These are phyloP conservation scores for Sporothrix pseudoabietina DNA, from an alignment of 2,329 filamentous ascomycete genomes.

Conservation along the genomic window DNA sequence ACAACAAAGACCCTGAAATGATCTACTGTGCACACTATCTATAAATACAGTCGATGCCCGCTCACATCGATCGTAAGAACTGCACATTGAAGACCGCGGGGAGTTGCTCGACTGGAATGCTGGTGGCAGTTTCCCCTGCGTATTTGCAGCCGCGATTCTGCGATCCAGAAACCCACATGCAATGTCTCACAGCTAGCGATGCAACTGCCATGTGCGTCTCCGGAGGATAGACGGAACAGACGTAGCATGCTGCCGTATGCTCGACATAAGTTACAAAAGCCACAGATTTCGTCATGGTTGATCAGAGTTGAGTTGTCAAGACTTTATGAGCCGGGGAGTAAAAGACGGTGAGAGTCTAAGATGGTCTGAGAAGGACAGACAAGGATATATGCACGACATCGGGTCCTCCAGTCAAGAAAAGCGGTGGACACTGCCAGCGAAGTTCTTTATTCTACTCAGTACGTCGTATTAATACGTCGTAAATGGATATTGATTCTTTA, in stretches of 20 bases:
- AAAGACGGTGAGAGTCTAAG: constrained; percentile 14
- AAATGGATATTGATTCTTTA: background rate
- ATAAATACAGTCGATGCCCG: background rate
- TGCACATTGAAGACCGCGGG: background rate
- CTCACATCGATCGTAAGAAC: background rate
- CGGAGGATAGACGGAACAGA: background rate
- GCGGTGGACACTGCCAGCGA: background rate
- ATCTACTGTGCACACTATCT: background rate
- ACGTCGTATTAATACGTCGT: background rate
- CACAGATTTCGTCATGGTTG: background rate
- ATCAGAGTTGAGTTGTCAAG: too few relatives aligned
- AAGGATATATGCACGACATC: constrained; percentile 9
- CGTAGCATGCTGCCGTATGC: background rate
- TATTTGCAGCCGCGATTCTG: background rate
- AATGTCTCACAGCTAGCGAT: constrained; percentile 21
- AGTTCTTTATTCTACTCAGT: background rate
- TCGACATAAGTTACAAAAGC: background rate
- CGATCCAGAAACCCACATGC: background rate
- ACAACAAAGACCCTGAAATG: background rate
- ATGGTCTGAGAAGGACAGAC: background rate
- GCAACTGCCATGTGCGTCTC: constrained; percentile 15
- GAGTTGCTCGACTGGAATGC: constrained; percentile 2
- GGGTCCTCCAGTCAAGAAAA: background rate
- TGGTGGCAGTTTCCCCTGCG: background rate
- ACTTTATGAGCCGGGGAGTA: background rate